phyloP scores from a whole-genome alignment of 495 filamentous ascomycete genomes.

The Trichoderma virens region DNA sequence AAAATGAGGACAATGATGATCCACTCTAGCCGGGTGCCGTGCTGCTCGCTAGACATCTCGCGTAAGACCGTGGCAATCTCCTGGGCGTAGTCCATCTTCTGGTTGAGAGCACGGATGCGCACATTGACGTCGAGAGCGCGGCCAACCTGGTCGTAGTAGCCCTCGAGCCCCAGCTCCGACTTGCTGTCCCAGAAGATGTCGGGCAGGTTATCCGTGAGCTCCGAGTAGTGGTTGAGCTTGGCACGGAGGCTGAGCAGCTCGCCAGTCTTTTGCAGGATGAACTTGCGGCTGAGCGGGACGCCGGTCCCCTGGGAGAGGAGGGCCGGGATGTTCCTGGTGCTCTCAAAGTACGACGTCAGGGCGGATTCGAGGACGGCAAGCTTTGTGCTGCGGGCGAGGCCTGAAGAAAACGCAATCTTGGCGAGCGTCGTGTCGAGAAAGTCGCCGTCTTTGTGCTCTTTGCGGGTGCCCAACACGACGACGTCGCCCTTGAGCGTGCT shows the following conservation, averaged over 20 bases:
- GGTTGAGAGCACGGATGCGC: slow-evolving; percentile 84
- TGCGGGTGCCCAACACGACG: slow-evolving; percentile 71
- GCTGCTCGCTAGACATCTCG: slow-evolving; percentile 81
- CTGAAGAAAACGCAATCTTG: slow-evolving; percentile 94
- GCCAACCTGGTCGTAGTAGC: slow-evolving; percentile 90
- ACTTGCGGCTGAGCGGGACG: slow-evolving; percentile 61
- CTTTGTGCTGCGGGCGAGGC: slow-evolving; percentile 91
- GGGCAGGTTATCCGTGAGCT: slow-evolving; percentile 89
- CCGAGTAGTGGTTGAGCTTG: slow-evolving; percentile 93
- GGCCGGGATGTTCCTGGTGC: slow-evolving; percentile 70
- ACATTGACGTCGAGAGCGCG: slow-evolving; percentile 86
- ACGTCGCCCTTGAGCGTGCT: slow-evolving; percentile 82
- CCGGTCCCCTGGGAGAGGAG: slow-evolving; percentile 47
- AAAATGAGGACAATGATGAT: slow-evolving; percentile 92
- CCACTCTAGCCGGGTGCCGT: slow-evolving; percentile 86
- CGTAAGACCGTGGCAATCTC: slow-evolving; percentile 88
- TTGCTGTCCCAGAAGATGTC: slow-evolving; percentile 95
- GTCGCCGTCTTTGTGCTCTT: slow-evolving; percentile 35
- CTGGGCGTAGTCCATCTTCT: slow-evolving; percentile 95
- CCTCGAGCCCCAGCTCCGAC: slow-evolving; percentile 79
- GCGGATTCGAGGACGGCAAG: slow-evolving; percentile 84
- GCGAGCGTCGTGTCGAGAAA: slow-evolving; percentile 70
- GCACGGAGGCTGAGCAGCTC: slow-evolving; percentile 85
- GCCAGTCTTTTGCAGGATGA: slow-evolving; percentile 88
- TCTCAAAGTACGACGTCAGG: slow-evolving; percentile 75